Conservation (phyloP, 345 rosid species). For the Brassica carinata region DNA sequence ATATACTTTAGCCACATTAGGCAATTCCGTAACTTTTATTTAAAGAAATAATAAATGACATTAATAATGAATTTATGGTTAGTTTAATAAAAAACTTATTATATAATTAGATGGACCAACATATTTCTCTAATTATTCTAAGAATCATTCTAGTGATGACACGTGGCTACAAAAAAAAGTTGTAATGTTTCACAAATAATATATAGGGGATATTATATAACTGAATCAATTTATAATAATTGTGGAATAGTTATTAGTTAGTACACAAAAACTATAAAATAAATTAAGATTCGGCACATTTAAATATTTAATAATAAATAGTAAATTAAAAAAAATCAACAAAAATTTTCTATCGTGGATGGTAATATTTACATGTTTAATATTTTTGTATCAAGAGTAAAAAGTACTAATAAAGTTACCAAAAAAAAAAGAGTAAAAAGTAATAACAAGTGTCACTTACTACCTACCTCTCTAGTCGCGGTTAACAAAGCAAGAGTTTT, state of each 20-base stretch:
- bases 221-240: conserved; percentile 11
- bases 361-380: background rate
- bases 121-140: too few species aligned
- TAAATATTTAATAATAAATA: background rate
- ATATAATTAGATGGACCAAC: too few species aligned
- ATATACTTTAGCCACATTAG: too few species aligned
- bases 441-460: background rate
- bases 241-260: conserved; percentile 9
- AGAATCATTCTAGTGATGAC: too few species aligned
- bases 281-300: background rate
- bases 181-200: too few species aligned
- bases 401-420: too few species aligned
- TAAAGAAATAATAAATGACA: too few species aligned
- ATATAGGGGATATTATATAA: background rate
- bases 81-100: too few species aligned
- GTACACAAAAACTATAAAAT: background rate
- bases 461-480: conserved; percentile 24
- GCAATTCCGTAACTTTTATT: too few species aligned
- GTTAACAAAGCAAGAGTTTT: conserved; percentile 28
- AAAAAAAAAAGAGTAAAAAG: too few species aligned
- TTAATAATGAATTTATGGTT: too few species aligned
- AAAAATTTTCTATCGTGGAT: background rate
- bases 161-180: too few species aligned
- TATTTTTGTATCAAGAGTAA: background rate
- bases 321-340: background rate